Conservation (phyloP, 805 yeast species). For the Kazachstania viticola region DNA sequence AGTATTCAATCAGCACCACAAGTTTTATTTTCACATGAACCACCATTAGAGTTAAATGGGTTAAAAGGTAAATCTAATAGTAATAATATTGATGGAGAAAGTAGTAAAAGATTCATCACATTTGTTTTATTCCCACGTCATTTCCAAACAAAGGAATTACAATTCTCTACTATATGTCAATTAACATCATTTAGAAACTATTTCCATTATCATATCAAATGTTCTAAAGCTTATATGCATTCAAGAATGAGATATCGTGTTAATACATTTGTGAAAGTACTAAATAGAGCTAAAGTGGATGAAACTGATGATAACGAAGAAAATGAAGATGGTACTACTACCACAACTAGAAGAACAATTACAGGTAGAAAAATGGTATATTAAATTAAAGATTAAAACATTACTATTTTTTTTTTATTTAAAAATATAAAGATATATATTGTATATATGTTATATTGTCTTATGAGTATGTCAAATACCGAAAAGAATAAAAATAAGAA, state of each 20-base stretch:
- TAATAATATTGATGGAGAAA: slow-evolving; percentile 27
- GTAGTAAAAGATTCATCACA: slow-evolving; percentile 37
- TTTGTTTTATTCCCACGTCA: slow-evolving; percentile 80
- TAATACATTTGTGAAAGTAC: slow-evolving; percentile 82
- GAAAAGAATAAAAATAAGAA: too few species aligned
- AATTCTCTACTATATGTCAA: slow-evolving; percentile 51
- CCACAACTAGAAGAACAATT: slow-evolving; percentile 22
- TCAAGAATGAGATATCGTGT: slow-evolving; percentile 97
- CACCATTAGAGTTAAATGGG: slow-evolving; percentile 81
- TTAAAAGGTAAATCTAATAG: slow-evolving; percentile 1
- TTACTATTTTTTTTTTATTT: too few species aligned
- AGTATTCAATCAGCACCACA: slow-evolving; percentile 98
- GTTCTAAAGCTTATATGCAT: slow-evolving; percentile 96
- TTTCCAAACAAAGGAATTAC: slow-evolving; percentile 49
- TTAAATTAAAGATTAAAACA: slow-evolving; percentile 3
- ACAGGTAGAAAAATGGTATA: slow-evolving; percentile 27
- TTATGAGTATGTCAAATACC: neutral
- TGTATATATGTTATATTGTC: neutral
- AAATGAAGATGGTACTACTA: slow-evolving; percentile 4
- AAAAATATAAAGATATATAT: too few species aligned
- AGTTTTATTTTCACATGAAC: slow-evolving; percentile 84
- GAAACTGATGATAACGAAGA: slow-evolving; percentile 50
- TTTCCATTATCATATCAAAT: slow-evolving; percentile 97
- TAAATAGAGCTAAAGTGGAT: slow-evolving; percentile 95
- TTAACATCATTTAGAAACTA: slow-evolving; percentile 88